Base-by-base conservation (phyloP, 768 basidiomycete species). In the Tulasnella sp. region DNA sequence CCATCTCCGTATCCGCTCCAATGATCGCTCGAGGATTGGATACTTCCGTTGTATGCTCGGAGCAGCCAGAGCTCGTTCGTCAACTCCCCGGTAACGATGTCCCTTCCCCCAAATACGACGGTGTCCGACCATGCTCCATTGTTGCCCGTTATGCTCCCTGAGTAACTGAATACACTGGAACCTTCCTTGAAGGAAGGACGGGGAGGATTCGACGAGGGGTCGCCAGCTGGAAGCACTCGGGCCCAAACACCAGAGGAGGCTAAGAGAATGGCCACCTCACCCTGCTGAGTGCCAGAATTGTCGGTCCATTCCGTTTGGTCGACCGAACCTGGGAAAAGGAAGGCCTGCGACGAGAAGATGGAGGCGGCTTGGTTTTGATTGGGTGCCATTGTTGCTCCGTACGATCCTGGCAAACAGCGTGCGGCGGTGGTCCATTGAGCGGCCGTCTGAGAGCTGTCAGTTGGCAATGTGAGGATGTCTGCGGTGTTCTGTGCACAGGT, bases 51-150 rank as follows among this genome's bases (percentile, higher is more conserved):
- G 82, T 93, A 94, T 4, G 91, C 87, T 73, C 93, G 85, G 77
- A 94, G 85, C 9, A 94, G 81, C 93, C 93, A 94, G 14, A 94
- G 80, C 75, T 94, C 93, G 52, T 89, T 87, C 3, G 93, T 85
- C 80, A 91, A 90, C 34, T 84, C 87, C 17, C 93, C 93, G 8
- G 78, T 78, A 75, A 84, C 81, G 64, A 85, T 84, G 81, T 93
- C 91, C 79, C 87, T 87, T 52, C 93, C 93, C 40, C 93, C 93
- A 78, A 93, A 94, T 12, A 94, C 88, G 67, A 94, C 86, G 22
- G 88, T 91, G 80, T 94, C 93, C 34, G 91, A 85, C 49, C 78
- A 79, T 14, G 69, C 49, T 14, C 70, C 76, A 11, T 42, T 39
- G 29, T 45, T 38, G 4, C 72, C 78, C 25, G 86, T 78, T 45